These are phyloP conservation scores for Amauroascus niger DNA, from an alignment of 2,329 filamentous ascomycete species.

Conservation along the genomic window DNA sequence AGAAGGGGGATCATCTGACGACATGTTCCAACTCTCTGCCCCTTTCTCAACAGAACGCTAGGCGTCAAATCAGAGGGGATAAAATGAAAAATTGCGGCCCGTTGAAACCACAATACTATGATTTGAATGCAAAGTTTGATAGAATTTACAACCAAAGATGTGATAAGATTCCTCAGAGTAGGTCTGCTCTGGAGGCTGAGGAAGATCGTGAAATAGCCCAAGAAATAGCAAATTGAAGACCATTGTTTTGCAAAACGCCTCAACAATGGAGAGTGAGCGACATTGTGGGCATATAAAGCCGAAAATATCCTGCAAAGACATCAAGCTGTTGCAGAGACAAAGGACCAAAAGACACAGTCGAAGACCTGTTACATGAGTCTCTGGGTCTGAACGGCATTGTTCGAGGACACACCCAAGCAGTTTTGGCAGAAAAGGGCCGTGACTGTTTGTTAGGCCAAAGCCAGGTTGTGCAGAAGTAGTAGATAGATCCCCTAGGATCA, in stretches of 20 bases:
- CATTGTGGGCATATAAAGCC: conserved; percentile 6
- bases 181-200: conserved; percentile 9
- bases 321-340: conserved; percentile 1
- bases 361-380: background rate
- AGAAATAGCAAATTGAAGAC: conserved; percentile 27
- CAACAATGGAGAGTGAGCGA: conserved; percentile 19
- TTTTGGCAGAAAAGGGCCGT: no score
- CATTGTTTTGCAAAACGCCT: conserved; percentile 27
- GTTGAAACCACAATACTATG: background rate
- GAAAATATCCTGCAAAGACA: background rate
- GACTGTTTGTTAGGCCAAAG: no score
- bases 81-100: background rate
- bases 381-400: background rate
- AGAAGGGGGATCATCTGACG: conserved; percentile 5
- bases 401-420: background rate
- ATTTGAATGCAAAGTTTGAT: background rate
- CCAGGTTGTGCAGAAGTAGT: no score
- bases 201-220: conserved; percentile 28
- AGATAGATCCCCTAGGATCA: no score
- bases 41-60: background rate
- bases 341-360: background rate
- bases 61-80: background rate
- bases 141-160: conserved; percentile 1
- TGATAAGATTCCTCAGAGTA: background rate
- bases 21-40: background rate